These are phyloP conservation scores for Hirschfeldia incana DNA, from an alignment of 345 rosid genomes.

Conservation along the genomic window DNA sequence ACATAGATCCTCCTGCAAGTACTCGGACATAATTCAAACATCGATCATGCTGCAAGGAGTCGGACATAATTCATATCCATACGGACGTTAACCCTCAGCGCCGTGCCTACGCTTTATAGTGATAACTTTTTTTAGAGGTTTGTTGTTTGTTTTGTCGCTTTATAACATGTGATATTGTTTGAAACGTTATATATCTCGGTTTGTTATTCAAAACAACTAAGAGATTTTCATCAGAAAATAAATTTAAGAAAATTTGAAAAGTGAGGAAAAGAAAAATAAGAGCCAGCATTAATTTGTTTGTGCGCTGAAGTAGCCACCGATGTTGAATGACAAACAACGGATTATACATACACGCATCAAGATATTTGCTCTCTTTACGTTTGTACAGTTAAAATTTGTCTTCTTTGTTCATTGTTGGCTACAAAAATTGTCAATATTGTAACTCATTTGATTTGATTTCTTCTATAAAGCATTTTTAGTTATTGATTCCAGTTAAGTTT, in stretches of 20 bases:
- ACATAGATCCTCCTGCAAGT: too few relatives aligned
- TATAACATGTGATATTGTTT: not conserved
- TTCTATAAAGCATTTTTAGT: too few relatives aligned
- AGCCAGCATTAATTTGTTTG: not conserved
- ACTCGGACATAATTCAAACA: too few relatives aligned
- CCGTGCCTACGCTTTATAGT: not conserved
- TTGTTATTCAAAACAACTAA: not conserved
- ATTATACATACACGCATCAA: not conserved
- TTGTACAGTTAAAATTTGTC: not conserved
- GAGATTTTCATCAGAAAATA: not conserved
- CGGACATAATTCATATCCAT: too few relatives aligned
- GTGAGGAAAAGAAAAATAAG: not conserved
- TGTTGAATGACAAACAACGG: conserved; percentile 11
- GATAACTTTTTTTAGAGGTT: not conserved
- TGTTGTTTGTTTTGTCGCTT: not conserved
- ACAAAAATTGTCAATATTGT: too few relatives aligned
- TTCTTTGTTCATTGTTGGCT: conserved; percentile 41
- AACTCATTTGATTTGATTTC: too few relatives aligned
- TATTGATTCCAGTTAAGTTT: too few relatives aligned
- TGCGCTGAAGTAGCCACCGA: conserved; percentile 10
- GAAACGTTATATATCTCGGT: not conserved
- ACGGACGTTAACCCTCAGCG: too few relatives aligned
- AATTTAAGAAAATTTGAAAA: not conserved
- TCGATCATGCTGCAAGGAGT: too few relatives aligned
- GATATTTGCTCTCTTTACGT: not conserved